These are phyloP conservation scores for Hippophae rhamnoides DNA, from an alignment of 306 rosid species.

Conservation along the genomic window DNA sequence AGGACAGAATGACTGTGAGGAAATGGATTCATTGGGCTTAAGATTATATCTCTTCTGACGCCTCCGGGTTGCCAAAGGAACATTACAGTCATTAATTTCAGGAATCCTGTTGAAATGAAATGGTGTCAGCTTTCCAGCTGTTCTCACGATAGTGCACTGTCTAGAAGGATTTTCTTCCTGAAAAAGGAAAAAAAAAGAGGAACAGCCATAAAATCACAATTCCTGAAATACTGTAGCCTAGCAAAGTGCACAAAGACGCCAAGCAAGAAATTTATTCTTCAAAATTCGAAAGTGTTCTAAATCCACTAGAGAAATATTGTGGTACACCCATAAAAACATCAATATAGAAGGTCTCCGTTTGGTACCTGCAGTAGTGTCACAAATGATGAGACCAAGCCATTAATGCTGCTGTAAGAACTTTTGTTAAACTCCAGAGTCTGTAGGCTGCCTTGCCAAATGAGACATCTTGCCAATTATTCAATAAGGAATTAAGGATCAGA, in stretches of 20 bases:
- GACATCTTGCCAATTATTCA: conserved; percentile 25
- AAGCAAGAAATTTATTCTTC: no score
- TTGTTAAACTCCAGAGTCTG: conserved; percentile 45
- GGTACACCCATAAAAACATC: no score
- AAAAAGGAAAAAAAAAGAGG: conserved; percentile 1
- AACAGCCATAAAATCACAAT: conserved; percentile 8
- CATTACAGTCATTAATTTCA: conserved; percentile 50
- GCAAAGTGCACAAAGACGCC: neutral
- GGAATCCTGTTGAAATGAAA: conserved; percentile 83
- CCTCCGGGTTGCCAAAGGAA: conserved; percentile 67
- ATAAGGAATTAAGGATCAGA: conserved; percentile 4
- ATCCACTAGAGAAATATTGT: neutral
- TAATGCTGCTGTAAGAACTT: conserved; percentile 45
- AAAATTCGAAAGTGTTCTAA: neutral
- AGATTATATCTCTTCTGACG: conserved; percentile 80
- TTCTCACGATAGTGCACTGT: conserved; percentile 83
- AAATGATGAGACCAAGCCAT: conserved; percentile 76
- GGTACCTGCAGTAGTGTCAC: conserved; percentile 77
- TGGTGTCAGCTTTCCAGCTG: conserved; percentile 91
- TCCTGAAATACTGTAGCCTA: conserved; percentile 4
- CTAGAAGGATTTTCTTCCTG: conserved; percentile 95
- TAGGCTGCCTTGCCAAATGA: conserved; percentile 85
- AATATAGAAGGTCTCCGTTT: neutral
- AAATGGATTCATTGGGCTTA: conserved; percentile 56
- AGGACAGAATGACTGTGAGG: conserved; percentile 67